Base-by-base conservation (phyloP, 495 filamentous ascomycete genomes). In the Xylaria curta region DNA sequence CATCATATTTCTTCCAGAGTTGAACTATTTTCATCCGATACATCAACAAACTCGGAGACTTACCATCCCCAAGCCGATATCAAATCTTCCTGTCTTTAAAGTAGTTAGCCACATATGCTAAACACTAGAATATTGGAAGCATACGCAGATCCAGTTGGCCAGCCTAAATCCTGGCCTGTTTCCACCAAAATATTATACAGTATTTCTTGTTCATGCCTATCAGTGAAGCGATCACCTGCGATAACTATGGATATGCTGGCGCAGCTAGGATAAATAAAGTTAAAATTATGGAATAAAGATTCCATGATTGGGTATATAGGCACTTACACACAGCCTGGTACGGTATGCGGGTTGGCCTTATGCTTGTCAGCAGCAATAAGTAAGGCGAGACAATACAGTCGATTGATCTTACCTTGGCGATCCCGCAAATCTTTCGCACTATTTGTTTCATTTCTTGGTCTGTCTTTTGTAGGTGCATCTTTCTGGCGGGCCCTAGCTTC, bases 401-500 rank as follows among this genome's bases (percentile, higher is more conserved):
- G 2, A 4, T 31, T 36, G 1, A 21, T 60, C 31, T 60, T 19
- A 60, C 56, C 31, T 60, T 60, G 17, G 56, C 56, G 17, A 60
- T 60, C 56, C 56, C 56, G 56, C 56, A 60, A 19, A 60, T 60
- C 21, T 31, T 60, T 0, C 56, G 56, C 0, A 60, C 56, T n/a
- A 60, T 60, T 6, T 4, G 56, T 15, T 60, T 60, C 56, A 60
- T 60, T 60, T 60, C 56, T 13, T 60, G 56, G n/a, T 60, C 56
- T 60, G 31, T 38, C 26, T 60, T 38, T 33, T 6, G 4, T 33
- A 38, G 28, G 31, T 24, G 56, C 26, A 60, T 60, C 13, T 60
- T 60, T 19, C 56, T 1, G 31, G 13, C 54, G 9, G 78, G 77
- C 0, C 83, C 82, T 6, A 84, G 53, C 6, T 75, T 75, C 1